Conservation (phyloP, 2,329 filamentous ascomycete genomes). For the Domatiomyces catenatus region DNA sequence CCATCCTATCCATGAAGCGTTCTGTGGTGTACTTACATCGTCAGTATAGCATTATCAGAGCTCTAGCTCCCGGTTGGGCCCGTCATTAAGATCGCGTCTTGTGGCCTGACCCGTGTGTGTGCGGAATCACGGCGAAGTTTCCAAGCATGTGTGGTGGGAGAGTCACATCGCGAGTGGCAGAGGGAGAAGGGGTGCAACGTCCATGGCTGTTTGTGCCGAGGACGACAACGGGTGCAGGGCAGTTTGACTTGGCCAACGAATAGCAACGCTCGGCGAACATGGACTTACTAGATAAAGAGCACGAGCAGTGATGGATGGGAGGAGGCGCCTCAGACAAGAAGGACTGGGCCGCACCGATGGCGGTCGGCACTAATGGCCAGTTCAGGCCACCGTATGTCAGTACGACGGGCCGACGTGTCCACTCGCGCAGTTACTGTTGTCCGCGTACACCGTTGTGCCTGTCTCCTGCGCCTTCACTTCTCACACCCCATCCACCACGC, state of each 20-base stretch:
- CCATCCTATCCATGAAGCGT: neutral
- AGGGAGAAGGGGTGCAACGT: neutral
- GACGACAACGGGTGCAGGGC: neutral
- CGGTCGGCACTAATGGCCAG: neutral
- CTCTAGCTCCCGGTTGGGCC: neutral
- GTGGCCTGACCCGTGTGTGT: neutral
- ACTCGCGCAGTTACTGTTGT: neutral
- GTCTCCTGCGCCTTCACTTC: neutral
- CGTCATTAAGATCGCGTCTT: neutral
- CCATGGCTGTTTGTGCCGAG: neutral
- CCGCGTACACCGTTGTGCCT: neutral
- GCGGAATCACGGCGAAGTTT: neutral
- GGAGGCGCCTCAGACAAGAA: neutral
- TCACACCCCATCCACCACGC: neutral
- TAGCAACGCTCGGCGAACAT: neutral
- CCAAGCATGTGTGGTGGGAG: neutral
- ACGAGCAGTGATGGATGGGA: neutral
- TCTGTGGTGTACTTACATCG: neutral
- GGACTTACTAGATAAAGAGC: neutral
- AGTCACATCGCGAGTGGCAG: neutral
- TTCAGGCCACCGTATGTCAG: neutral
- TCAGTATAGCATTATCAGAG: neutral
- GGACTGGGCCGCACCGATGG: too few species aligned
- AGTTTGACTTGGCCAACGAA: neutral
- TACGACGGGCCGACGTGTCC: neutral